These are phyloP conservation scores for Mitragyna speciosa DNA, from an alignment of 257 asterid species.

Conservation along the genomic window DNA sequence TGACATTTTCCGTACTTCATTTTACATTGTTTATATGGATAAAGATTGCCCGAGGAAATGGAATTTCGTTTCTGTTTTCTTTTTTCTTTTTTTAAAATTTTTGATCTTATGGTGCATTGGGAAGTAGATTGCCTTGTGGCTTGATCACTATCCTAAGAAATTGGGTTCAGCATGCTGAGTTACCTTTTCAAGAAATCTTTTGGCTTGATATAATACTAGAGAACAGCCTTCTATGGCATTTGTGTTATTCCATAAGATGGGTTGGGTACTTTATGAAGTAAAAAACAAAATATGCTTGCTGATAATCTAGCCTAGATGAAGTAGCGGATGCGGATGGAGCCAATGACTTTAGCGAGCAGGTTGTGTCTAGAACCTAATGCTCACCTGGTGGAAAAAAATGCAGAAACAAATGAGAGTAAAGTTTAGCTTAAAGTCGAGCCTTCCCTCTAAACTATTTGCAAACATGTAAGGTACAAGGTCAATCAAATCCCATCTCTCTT, in stretches of 20 bases:
- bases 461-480: background rate
- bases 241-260: background rate
- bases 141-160: background rate
- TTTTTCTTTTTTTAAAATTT: too few species aligned
- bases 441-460: background rate
- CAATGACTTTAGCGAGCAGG: background rate
- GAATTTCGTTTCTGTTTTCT: too few species aligned
- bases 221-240: background rate
- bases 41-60: background rate
- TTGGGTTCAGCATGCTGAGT: background rate
- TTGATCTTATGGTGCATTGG: background rate
- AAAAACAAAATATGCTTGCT: background rate
- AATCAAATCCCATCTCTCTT: background rate
- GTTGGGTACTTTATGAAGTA: background rate
- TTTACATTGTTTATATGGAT: background rate
- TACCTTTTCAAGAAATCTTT: background rate
- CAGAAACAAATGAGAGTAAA: background rate
- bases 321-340: background rate
- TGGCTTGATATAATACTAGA: background rate
- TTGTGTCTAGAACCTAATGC: background rate
- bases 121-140: background rate
- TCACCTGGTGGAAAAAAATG: background rate
- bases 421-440: background rate
- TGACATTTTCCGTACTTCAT: background rate
- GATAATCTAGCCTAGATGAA: background rate